These are phyloP conservation scores for Tothia fuscella DNA, from an alignment of 2,329 filamentous ascomycete genomes.

Conservation along the genomic window DNA sequence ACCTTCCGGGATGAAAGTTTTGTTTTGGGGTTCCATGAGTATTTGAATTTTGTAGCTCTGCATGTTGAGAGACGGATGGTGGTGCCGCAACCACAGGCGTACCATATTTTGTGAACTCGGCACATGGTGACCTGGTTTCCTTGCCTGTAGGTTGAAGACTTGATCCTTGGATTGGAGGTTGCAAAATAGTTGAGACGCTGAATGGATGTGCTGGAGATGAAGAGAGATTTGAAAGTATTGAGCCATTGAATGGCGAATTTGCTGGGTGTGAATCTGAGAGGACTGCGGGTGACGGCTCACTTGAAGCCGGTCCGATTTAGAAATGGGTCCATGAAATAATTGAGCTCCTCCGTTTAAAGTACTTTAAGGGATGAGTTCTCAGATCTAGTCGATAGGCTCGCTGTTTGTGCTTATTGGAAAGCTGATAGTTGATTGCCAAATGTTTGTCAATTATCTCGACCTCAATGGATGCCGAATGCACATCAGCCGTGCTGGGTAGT, in stretches of 20 bases:
- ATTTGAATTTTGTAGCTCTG: neutral
- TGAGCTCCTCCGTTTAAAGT: too few species aligned
- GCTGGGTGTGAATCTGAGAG: too few species aligned
- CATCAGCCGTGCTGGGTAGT: too few species aligned
- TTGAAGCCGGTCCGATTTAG: too few species aligned
- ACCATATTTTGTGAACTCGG: neutral
- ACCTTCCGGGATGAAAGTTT: neutral
- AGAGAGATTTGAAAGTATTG: neutral
- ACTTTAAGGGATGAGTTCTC: too few species aligned
- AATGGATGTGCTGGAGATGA: neutral
- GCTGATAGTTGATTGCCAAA: too few species aligned
- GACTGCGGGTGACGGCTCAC: too few species aligned
- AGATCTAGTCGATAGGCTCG: too few species aligned
- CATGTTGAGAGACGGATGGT: neutral
- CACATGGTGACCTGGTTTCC: neutral
- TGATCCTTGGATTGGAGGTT: neutral
- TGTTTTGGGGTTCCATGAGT: neutral
- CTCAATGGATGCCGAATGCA: too few species aligned
- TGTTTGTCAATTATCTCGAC: too few species aligned
- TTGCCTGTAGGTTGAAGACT: neutral
- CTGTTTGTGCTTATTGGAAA: too few species aligned
- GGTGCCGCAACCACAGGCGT: neutral
- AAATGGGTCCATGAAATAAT: slow-evolving; percentile 1
- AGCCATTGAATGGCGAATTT: too few species aligned
- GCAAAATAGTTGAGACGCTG: neutral